A percentile compares a stretch with the other conserved stretches of the same genome.
These are phyloP conservation scores for Fusarium buharicum DNA, from an alignment of 2,329 filamentous ascomycete species.

Conservation along the genomic window DNA sequence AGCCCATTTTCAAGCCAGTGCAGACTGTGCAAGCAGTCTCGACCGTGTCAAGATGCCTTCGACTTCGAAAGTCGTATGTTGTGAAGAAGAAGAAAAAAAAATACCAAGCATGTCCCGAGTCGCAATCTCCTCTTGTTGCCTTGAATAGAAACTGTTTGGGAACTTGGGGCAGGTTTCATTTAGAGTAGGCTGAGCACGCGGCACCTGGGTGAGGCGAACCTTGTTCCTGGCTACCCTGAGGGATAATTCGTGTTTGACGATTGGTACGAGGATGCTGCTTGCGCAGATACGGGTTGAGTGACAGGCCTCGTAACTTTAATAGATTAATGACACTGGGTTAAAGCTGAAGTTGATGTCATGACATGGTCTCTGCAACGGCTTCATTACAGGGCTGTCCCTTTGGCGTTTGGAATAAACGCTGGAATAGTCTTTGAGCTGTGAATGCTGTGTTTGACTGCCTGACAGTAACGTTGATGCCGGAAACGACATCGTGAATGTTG, in stretches of 20 bases:
- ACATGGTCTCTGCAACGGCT: not conserved
- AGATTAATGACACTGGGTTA: slow-evolving; percentile 1
- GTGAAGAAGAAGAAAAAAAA: not conserved
- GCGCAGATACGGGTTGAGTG: not conserved
- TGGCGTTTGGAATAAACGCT: not conserved
- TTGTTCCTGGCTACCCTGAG: not conserved
- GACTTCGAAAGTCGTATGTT: slow-evolving; percentile 6
- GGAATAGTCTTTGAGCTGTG: not conserved
- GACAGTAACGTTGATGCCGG: not conserved
- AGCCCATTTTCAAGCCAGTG: slow-evolving; percentile 11
- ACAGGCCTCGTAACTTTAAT: not conserved
- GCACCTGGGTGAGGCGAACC: slow-evolving; percentile 4
- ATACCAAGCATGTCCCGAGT: not conserved
- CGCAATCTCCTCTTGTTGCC: not conserved
- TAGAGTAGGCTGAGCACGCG: slow-evolving; percentile 12
- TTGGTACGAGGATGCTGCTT: slow-evolving; percentile 20
- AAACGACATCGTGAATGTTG: not conserved
- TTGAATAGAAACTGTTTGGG: slow-evolving; percentile 8
- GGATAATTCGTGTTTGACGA: slow-evolving; percentile 7
- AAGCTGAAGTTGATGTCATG: not conserved
- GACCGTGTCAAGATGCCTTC: not conserved
- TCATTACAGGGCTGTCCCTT: not conserved
- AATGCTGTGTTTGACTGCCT: no score
- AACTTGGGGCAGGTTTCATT: not conserved
- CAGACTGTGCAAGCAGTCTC: not conserved